Evolutionary conservation across 1,284 basidiomycete genomes (phyloP).

Genomic region (Ceratorhiza oryzae-sativae): DNA sequence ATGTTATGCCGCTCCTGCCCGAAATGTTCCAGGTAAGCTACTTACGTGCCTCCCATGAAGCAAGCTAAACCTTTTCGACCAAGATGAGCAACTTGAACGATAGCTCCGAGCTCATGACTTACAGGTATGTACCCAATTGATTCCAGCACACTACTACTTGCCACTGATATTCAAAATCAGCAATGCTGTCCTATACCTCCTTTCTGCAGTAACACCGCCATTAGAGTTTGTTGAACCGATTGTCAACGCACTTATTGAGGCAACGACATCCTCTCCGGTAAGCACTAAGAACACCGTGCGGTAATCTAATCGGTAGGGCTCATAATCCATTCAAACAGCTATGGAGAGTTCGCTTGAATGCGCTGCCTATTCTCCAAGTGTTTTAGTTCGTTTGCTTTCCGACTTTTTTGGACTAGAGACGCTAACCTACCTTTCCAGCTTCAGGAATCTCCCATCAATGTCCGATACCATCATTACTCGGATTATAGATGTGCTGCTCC

Average conservation of each 20-base stretch:
- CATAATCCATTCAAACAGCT: slow-evolving; percentile 56
- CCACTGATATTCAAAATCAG: slow-evolving; percentile 59
- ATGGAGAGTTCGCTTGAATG: slow-evolving; percentile 79
- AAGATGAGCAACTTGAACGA: slow-evolving; percentile 84
- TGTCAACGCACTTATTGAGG: slow-evolving; percentile 64
- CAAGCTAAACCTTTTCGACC: slow-evolving; percentile 52
- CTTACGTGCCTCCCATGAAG: not conserved
- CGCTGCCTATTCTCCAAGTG: slow-evolving; percentile 74
- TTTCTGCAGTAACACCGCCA: slow-evolving; percentile 73
- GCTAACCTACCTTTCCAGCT: slow-evolving; percentile 49
- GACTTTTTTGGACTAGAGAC: not conserved
- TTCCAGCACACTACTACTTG: slow-evolving; percentile 7
- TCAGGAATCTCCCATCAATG: slow-evolving; percentile 81
- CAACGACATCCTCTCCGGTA: slow-evolving; percentile 74
- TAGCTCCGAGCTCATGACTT: slow-evolving; percentile 63
- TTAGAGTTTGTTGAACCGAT: slow-evolving; percentile 67
- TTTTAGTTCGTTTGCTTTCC: slow-evolving; percentile 60
- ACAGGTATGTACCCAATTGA: slow-evolving; percentile 37
- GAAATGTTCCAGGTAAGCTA: slow-evolving; percentile 47
- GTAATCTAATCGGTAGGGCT: slow-evolving; percentile 25
- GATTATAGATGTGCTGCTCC: slow-evolving; percentile 81
- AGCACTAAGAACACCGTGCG: slow-evolving; percentile 43
- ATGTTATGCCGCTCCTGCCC: slow-evolving; percentile 76
- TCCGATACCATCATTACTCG: slow-evolving; percentile 68
- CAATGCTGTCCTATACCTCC: slow-evolving; percentile 73